Evolutionary conservation across 306 rosid genomes (phyloP).

Genomic region (Corylus heterophylla): DNA sequence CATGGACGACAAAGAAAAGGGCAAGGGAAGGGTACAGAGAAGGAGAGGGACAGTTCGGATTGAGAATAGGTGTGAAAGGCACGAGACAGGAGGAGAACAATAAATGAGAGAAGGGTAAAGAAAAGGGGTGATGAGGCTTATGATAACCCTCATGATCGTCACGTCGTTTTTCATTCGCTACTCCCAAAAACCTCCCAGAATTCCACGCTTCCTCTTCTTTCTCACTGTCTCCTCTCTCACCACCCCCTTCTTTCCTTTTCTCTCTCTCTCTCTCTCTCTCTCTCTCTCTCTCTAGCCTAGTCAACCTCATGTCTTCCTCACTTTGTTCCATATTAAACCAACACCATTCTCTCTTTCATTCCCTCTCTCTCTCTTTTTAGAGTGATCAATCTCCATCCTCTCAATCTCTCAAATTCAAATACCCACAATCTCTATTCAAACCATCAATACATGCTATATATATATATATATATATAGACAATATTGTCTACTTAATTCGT

Average conservation of each 20-base stretch:
- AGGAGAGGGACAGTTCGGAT: constrained; percentile 85
- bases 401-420: constrained; percentile 44
- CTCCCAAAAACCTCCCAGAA: constrained; percentile 96
- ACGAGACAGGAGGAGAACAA: constrained; percentile 57
- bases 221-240: constrained; percentile 7
- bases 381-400: constrained; percentile 72
- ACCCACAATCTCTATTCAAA: constrained; percentile 22
- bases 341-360: constrained; percentile 25
- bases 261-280: constrained; percentile 9
- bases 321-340: constrained; percentile 61
- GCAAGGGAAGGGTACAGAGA: constrained; percentile 24
- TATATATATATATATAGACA: too few relatives aligned
- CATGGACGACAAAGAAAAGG: constrained; percentile 49
- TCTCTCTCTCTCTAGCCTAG: constrained; percentile 38
- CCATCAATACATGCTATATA: too few relatives aligned
- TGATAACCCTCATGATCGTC: constrained; percentile 95
- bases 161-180: constrained; percentile 85
- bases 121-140: constrained; percentile 62
- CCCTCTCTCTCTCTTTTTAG: constrained; percentile 26
- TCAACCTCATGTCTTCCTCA: constrained; percentile 54
- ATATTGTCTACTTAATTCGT: too few relatives aligned
- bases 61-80: constrained; percentile 88
- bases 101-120: constrained; percentile 45
- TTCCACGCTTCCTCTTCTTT: constrained; percentile 54
- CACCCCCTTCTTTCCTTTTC: constrained; percentile 6